Conservation (phyloP, 2,329 filamentous ascomycete genomes). For the Neophaeococcomyces aloes region DNA sequence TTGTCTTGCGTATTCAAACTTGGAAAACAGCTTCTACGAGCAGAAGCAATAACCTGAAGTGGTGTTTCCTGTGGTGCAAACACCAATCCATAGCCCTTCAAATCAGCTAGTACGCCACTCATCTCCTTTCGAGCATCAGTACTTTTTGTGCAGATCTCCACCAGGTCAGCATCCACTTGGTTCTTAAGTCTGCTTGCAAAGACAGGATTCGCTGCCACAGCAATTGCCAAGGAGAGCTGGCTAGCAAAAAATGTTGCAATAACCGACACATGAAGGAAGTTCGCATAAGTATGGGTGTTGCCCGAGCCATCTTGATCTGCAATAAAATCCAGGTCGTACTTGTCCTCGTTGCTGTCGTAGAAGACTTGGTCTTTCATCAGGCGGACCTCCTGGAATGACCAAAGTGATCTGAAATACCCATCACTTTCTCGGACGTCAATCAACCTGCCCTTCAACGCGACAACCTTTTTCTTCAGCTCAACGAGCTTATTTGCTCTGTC, state of each 20-base stretch:
- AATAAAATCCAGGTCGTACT: not conserved
- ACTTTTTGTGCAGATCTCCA: not conserved
- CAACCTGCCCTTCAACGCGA: not conserved
- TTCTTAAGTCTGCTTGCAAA: not conserved
- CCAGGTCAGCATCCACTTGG: not conserved
- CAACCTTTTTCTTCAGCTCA: not conserved
- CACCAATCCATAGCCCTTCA: not conserved
- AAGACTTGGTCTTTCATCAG: constrained; percentile 2
- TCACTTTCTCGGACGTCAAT: not conserved
- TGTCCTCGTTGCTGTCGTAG: not conserved
- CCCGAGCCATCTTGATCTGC: not conserved
- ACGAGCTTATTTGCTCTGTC: not conserved
- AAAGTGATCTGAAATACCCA: constrained; percentile 4
- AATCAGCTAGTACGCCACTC: not conserved
- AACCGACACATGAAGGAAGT: not conserved
- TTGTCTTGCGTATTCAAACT: not conserved
- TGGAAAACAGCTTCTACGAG: constrained; percentile 2
- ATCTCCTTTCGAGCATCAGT: not conserved
- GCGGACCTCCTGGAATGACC: constrained; percentile 6
- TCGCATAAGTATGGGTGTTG: not conserved
- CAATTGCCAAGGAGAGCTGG: not conserved
- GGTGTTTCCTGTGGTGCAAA: constrained; percentile 3
- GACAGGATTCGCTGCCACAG: not conserved
- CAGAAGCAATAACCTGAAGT: not conserved
- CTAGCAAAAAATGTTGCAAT: not conserved